Conservation (phyloP, 164 flowering plant species). For the Stephania japonica region DNA sequence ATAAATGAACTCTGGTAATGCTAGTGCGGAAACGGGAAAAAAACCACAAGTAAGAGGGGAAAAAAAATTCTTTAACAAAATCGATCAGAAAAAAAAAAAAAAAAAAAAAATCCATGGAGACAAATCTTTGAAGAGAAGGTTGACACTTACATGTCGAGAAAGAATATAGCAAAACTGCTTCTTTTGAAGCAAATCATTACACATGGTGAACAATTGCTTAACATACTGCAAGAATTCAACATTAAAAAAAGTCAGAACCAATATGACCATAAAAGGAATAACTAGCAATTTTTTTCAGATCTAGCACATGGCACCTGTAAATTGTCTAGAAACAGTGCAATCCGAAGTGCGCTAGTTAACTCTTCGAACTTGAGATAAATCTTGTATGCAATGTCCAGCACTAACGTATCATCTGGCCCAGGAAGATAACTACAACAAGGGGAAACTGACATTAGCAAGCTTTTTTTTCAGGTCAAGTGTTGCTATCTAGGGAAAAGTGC, state of each 20-base stretch:
- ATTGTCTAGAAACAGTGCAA: conserved; percentile 81
- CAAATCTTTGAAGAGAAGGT: neutral
- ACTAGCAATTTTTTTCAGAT: neutral
- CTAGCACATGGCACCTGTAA: conserved; percentile 46
- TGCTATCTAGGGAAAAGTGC: neutral
- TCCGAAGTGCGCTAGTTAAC: conserved; percentile 77
- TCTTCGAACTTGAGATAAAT: conserved; percentile 87
- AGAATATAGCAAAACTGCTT: conserved; percentile 88
- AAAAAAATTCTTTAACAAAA: neutral
- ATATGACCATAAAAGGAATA: neutral
- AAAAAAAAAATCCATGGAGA: neutral
- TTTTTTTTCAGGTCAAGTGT: neutral
- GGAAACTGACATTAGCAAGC: conserved; percentile 7
- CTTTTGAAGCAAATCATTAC: conserved; percentile 53
- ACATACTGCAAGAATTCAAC: conserved; percentile 58
- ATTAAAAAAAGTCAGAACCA: conserved; percentile 14
- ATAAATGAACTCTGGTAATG: no score
- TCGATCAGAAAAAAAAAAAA: neutral
- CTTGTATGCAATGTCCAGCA: conserved; percentile 72
- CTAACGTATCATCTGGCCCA: conserved; percentile 93
- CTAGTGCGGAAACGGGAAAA: no score
- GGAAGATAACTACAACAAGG: conserved; percentile 74
- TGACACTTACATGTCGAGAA: conserved; percentile 79
- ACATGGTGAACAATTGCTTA: conserved; percentile 60
- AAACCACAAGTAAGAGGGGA: neutral